Evolutionary conservation across 2,329 filamentous ascomycete species (phyloP).

Genomic region (Lasiodiplodia hormozganensis): DNA sequence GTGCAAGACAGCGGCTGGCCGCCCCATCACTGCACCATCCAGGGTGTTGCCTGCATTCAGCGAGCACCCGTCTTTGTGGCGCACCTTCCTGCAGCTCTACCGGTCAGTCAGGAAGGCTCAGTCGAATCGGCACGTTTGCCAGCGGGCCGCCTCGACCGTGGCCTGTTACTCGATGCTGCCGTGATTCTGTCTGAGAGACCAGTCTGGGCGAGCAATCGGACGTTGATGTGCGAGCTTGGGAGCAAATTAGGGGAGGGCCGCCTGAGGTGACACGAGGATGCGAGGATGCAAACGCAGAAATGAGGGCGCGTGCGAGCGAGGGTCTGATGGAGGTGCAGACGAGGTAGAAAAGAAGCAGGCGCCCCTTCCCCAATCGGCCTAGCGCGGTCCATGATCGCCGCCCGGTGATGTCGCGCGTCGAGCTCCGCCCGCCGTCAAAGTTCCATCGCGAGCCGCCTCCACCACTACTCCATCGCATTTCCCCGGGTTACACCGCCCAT

Average conservation of each 20-base stretch:
- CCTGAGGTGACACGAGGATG: conserved; percentile 1
- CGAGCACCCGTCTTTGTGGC: conserved; percentile 11
- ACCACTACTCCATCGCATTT: neutral
- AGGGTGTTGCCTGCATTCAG: conserved; percentile 11
- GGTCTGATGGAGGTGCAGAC: neutral
- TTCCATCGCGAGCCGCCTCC: conserved; percentile 16
- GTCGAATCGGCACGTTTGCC: conserved; percentile 22
- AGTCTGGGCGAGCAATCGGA: neutral
- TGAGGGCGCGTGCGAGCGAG: neutral
- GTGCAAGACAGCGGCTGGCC: conserved; percentile 25
- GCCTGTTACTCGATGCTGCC: conserved; percentile 20
- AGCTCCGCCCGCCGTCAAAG: conserved; percentile 6
- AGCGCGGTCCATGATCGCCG: conserved; percentile 1
- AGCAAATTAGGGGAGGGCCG: conserved; percentile 1
- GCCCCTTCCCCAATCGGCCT: conserved; percentile 15
- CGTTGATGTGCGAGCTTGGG: conserved; percentile 4
- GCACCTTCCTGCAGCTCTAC: conserved; percentile 21
- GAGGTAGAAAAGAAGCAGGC: conserved; percentile 10
- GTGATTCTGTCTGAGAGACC: neutral
- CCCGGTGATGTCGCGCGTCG: conserved; percentile 21
- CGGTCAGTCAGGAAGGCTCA: conserved; percentile 22
- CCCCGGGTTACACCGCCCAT: conserved; percentile 3
- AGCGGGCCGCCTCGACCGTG: conserved; percentile 10
- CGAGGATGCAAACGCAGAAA: neutral
- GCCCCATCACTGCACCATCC: conserved; percentile 12